phyloP scores from a whole-genome alignment of 176 grass and related monocot species.

The Cocos nucifera region DNA sequence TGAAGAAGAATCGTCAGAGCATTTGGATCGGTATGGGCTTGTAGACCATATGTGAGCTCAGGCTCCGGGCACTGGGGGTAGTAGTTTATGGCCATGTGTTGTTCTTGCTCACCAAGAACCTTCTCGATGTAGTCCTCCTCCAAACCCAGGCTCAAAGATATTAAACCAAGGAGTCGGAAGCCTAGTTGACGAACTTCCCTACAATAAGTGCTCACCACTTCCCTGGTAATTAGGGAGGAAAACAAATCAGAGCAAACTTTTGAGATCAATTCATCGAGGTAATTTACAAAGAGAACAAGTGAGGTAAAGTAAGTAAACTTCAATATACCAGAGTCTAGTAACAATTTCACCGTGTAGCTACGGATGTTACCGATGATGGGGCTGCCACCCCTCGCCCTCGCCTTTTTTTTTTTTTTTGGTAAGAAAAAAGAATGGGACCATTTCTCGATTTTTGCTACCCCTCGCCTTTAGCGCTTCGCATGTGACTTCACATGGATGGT shows the following conservation, averaged over 20 bases:
- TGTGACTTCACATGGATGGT: too few relatives aligned
- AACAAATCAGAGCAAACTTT: neutral
- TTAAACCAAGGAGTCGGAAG: constrained; percentile 39
- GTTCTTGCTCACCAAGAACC: constrained; percentile 63
- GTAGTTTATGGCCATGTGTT: constrained; percentile 88
- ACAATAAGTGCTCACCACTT: constrained; percentile 57
- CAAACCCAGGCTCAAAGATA: constrained; percentile 59
- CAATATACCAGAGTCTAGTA: too few relatives aligned
- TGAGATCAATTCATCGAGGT: too few relatives aligned
- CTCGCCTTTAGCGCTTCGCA: too few relatives aligned
- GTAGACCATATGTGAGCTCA: constrained; percentile 70
- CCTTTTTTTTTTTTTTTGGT: too few relatives aligned
- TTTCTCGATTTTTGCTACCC: too few relatives aligned
- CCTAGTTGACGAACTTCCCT: constrained; percentile 46
- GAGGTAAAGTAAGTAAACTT: too few relatives aligned
- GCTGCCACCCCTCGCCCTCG: too few relatives aligned
- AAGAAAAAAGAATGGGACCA: too few relatives aligned
- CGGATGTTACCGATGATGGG: too few relatives aligned
- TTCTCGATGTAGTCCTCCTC: constrained; percentile 43
- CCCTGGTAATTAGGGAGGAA: constrained; percentile 17
- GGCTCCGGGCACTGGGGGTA: constrained; percentile 68
- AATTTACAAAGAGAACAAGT: too few relatives aligned
- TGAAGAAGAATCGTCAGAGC: constrained; percentile 79
- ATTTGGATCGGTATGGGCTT: constrained; percentile 78
- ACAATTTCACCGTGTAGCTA: too few relatives aligned